These are phyloP conservation scores for Priceomyces haplophilus DNA, from an alignment of 805 yeast species.

Conservation along the genomic window DNA sequence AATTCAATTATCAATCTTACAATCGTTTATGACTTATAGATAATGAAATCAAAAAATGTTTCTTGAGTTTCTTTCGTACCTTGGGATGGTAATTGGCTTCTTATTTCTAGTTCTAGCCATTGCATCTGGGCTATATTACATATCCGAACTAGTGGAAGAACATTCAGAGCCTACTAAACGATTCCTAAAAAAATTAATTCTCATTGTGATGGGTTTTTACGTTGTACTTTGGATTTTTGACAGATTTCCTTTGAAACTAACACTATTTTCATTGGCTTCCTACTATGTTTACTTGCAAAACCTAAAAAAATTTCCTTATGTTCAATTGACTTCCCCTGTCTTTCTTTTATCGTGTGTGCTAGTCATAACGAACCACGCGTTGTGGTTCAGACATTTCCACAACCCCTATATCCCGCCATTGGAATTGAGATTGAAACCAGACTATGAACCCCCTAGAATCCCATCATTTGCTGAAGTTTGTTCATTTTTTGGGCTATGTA, in stretches of 20 bases:
- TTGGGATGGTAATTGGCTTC: conserved; percentile 39
- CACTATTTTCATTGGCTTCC: conserved; percentile 65
- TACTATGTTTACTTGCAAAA: conserved; percentile 75
- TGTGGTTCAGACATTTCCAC: conserved; percentile 87
- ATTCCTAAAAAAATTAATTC: conserved; percentile 61
- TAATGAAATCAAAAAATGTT: conserved; percentile 25
- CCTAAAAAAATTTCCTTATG: conserved; percentile 78
- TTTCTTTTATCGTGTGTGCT: conserved; percentile 69
- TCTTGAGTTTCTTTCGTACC: conserved; percentile 36
- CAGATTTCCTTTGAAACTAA: conserved; percentile 69
- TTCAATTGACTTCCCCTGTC: conserved; percentile 65
- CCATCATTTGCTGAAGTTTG: conserved; percentile 88
- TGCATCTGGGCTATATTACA: conserved; percentile 88
- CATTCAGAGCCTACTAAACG: conserved; percentile 82
- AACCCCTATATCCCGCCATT: conserved; percentile 71
- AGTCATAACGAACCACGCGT: conserved; percentile 75
- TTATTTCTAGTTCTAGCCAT: conserved; percentile 48
- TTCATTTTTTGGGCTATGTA: conserved; percentile 89
- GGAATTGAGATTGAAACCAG: conserved; percentile 53
- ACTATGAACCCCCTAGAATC: conserved; percentile 60
- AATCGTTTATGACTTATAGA: neutral
- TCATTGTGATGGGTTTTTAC: conserved; percentile 53
- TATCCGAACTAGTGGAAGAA: conserved; percentile 91
- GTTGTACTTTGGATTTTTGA: conserved; percentile 67
- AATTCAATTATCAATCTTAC: too few species aligned